Evolutionary conservation across 345 rosid genomes (phyloP).

Genomic region (Atalantia buxifolia): DNA sequence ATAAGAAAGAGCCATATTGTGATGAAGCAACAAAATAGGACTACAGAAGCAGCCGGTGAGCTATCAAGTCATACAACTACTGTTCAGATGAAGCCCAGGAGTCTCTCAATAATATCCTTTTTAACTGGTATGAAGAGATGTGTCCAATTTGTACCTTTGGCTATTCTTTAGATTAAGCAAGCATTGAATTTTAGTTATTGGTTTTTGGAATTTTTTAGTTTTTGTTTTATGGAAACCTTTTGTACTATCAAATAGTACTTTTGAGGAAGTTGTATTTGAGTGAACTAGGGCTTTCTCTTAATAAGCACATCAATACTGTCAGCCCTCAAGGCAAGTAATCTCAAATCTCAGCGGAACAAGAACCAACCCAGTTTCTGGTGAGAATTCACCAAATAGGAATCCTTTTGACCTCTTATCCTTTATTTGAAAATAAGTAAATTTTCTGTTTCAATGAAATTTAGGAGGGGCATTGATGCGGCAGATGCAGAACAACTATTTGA

Average conservation of each 20-base stretch:
- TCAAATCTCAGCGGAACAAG: slow-evolving; percentile 55
- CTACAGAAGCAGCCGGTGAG: slow-evolving; percentile 82
- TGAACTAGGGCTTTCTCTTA: slow-evolving; percentile 71
- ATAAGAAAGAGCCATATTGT: slow-evolving; percentile 50
- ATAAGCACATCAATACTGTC: no score
- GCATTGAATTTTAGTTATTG: background rate
- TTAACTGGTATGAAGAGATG: slow-evolving; percentile 50
- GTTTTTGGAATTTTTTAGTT: background rate
- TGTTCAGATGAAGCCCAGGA: slow-evolving; percentile 97
- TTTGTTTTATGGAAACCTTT: background rate
- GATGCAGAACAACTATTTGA: slow-evolving; percentile 61
- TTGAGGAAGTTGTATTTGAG: slow-evolving; percentile 73
- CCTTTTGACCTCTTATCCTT: background rate
- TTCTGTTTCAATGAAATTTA: slow-evolving; percentile 59
- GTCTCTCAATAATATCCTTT: slow-evolving; percentile 63
- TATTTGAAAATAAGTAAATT: background rate
- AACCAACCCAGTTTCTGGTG: slow-evolving; percentile 85
- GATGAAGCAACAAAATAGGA: slow-evolving; percentile 93
- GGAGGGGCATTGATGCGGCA: slow-evolving; percentile 90
- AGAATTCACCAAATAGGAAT: background rate
- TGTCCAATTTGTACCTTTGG: background rate
- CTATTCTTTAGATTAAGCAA: background rate
- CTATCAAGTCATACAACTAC: slow-evolving; percentile 60
- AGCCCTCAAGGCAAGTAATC: no score
- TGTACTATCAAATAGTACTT: slow-evolving; percentile 60